Evolutionary conservation across 2,329 filamentous ascomycete genomes (phyloP), one percentile per base, ranked within the genome.

Genomic region (Arthroderma sp.): DNA sequence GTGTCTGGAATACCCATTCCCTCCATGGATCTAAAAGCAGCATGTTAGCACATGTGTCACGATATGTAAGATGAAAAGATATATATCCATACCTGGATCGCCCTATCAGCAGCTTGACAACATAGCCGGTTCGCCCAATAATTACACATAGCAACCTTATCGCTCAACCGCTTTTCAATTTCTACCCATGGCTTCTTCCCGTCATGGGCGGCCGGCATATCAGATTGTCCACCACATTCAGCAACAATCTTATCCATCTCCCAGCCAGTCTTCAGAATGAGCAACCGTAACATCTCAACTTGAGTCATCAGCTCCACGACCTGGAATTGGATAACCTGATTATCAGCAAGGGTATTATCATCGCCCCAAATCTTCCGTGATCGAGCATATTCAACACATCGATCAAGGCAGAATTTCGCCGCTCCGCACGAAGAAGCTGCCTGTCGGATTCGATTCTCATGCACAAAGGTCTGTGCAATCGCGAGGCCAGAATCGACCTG

Each of bases 371-470:
- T 72, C 45, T 67, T 66, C 30, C 76, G 66, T 9, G 64, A 54
- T 39, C 71, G 69, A 4, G 77, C 75, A 56, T 80, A 75, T 50
- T 68, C 64, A 41, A 80, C 69, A 36, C 68, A 72, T 51, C 72
- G 65, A 36, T 75, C 69, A 43, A 80, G 67, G 58, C 77, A 81
- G 61, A 73, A 81, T 40, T 69, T 63, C 5, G 77, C 75, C 1
- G 76, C 71, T 37, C 77, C 75, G 36, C 76, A 71, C 1, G 72
- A 76, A 6, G 71, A 75, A 1, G 76, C 75, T 1, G 77, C 77
- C 61, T 81, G 76, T n/a, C 77, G 69, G 52, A 80, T 75, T 38
- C 77, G 71, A 58, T 80, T 80, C 54, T 81, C 77, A 58, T 80
- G 75, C 2, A 79, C 75, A 57, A 81, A 80, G 2, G 76, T 76